Evolutionary conservation across 371 early-diverging fungal genomes (phyloP).

Genomic region (Basidiobolus meristosporus): DNA sequence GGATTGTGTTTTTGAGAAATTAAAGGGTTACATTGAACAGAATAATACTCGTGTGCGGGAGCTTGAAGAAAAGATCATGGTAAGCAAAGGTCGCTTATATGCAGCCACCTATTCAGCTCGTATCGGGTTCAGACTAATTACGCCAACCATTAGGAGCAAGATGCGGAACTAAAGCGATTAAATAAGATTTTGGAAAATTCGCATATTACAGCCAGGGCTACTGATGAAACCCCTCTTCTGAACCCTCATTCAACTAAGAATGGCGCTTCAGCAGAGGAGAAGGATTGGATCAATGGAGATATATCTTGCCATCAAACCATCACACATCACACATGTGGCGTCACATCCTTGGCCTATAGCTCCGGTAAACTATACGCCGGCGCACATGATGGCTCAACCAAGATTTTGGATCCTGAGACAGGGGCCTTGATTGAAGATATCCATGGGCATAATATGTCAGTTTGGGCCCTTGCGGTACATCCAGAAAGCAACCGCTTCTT

Average conservation of each 20-base stretch:
- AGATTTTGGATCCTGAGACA: slow-evolving; percentile 22
- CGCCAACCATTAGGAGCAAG: neutral
- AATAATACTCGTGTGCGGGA: slow-evolving; percentile 16
- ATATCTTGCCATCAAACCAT: slow-evolving; percentile 34
- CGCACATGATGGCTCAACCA: slow-evolving; percentile 34
- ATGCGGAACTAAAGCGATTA: neutral
- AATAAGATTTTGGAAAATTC: neutral
- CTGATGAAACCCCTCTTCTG: slow-evolving; percentile 1
- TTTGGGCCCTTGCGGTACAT: slow-evolving; percentile 36
- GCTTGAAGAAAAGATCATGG: slow-evolving; percentile 12
- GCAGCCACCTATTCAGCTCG: neutral
- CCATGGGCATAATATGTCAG: slow-evolving; percentile 30
- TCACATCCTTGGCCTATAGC: slow-evolving; percentile 29
- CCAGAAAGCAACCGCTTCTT: slow-evolving; percentile 19
- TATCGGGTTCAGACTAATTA: neutral
- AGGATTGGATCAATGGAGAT: slow-evolving; percentile 16
- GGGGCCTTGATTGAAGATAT: slow-evolving; percentile 14
- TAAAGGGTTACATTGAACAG: slow-evolving; percentile 21
- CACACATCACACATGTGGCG: slow-evolving; percentile 24
- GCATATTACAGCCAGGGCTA: neutral
- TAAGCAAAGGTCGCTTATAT: slow-evolving; percentile 1
- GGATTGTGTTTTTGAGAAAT: slow-evolving; percentile 24
- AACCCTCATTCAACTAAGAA: neutral
- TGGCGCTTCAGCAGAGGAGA: neutral
- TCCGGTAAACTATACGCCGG: slow-evolving; percentile 26